Evolutionary conservation across 352 stramenopile species (phyloP).

Genomic region (Phytophthora rubi): DNA sequence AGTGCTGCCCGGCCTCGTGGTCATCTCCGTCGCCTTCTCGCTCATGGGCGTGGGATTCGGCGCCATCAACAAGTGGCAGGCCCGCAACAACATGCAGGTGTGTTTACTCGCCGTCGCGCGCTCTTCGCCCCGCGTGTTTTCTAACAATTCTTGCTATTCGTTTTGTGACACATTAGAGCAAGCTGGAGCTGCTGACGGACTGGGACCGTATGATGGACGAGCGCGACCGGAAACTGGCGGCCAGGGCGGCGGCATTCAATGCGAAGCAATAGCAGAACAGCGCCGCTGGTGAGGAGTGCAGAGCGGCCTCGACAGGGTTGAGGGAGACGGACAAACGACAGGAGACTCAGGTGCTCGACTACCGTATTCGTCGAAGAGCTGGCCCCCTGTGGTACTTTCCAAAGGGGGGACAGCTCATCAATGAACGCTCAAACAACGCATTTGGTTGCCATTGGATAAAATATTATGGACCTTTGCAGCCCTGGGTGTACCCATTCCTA

Average conservation of each 20-base stretch:
- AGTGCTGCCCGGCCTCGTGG: conserved; percentile 78
- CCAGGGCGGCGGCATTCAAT: conserved; percentile 42
- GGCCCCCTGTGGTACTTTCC: too few relatives aligned
- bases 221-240: conserved; percentile 70
- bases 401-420: too few relatives aligned
- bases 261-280: conserved; percentile 39
- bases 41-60: conserved; percentile 78
- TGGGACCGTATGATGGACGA: conserved; percentile 88
- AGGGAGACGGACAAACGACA: conserved; percentile 1
- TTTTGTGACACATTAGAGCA: conserved; percentile 49
- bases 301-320: conserved; percentile 10
- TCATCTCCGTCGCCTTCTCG: conserved; percentile 82
- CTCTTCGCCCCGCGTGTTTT: not conserved
- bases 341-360: not conserved
- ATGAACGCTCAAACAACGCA: too few relatives aligned
- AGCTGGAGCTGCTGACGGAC: conserved; percentile 77
- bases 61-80: conserved; percentile 79
- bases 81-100: conserved; percentile 74
- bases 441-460: too few relatives aligned
- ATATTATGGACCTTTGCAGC: too few relatives aligned
- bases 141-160: conserved; percentile 1
- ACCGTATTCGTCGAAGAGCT: too few relatives aligned
- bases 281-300: not conserved
- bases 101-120: not conserved
- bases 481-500: too few relatives aligned